Evolutionary conservation across 805 yeast species (phyloP).

Genomic region (Starmera amethionina): DNA sequence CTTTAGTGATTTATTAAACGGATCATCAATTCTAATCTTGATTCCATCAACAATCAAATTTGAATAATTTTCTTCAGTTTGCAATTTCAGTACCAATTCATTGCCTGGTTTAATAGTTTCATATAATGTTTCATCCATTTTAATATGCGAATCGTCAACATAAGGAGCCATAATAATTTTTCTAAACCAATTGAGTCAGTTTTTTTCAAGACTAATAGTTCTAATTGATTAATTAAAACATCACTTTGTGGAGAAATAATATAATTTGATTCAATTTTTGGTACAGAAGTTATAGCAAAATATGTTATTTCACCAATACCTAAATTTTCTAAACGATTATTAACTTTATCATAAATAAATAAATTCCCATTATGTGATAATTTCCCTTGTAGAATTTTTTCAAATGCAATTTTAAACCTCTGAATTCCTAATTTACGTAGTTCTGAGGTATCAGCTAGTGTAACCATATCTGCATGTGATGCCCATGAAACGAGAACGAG

Average conservation of each 20-base stretch:
- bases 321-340: not conserved
- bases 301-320: not conserved
- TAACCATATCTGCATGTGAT: constrained; percentile 77
- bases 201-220: constrained; percentile 10
- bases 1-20: constrained; percentile 12
- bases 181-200: constrained; percentile 5
- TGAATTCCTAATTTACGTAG: constrained; percentile 53
- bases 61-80: constrained; percentile 8
- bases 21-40: constrained; percentile 6
- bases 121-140: constrained; percentile 5
- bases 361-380: constrained; percentile 1
- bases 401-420: constrained; percentile 65
- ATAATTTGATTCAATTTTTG: constrained; percentile 13
- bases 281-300: constrained; percentile 8
- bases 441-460: constrained; percentile 65
- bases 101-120: constrained; percentile 1
- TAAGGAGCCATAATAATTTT: constrained; percentile 10
- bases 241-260: constrained; percentile 16
- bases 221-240: constrained; percentile 7
- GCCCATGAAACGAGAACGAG: constrained; percentile 76
- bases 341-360: not conserved
- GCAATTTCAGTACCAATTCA: constrained; percentile 3
- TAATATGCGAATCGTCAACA: constrained; percentile 9
- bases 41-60: constrained; percentile 16
- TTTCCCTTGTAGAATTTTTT: constrained; percentile 34